phyloP scores from a whole-genome alignment of 2,329 filamentous ascomycete genomes.

The Diplodia sapinea region DNA sequence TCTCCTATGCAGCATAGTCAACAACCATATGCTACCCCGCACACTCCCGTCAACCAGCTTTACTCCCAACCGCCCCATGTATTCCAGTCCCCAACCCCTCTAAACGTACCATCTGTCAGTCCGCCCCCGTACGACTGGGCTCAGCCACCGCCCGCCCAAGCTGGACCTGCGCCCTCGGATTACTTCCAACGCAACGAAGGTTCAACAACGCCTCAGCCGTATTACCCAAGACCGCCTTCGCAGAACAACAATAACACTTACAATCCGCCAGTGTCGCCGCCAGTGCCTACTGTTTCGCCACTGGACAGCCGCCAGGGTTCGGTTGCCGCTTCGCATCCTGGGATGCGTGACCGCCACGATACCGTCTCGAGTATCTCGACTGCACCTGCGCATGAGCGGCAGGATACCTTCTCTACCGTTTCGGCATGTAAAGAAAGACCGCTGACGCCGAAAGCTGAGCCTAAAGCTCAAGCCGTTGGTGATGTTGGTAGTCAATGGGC shows the following conservation, averaged over 20 bases:
- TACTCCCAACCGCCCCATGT: neutral
- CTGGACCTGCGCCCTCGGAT: neutral
- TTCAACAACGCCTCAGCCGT: neutral
- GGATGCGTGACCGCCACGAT: neutral
- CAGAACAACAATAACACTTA: neutral
- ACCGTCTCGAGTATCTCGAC: conserved; percentile 17
- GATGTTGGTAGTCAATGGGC: neutral
- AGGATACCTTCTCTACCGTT: neutral
- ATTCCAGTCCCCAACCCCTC: neutral
- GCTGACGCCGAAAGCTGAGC: neutral
- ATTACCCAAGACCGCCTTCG: neutral
- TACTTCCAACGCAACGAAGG: neutral
- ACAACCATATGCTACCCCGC: neutral
- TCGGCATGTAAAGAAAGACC: neutral
- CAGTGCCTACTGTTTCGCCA: neutral
- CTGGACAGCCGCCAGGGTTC: conserved; percentile 10
- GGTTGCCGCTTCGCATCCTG: neutral
- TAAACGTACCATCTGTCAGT: conserved; percentile 2
- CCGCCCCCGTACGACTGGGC: conserved; percentile 7
- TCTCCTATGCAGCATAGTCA: neutral
- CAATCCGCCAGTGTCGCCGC: conserved; percentile 13
- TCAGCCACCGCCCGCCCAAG: neutral
- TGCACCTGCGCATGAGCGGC: neutral
- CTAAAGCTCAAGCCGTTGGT: neutral
- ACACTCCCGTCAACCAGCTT: conserved; percentile 1